These are phyloP conservation scores for Cyclostephanos tholiformis DNA, from an alignment of 108 stramenopile species.

Conservation along the genomic window DNA sequence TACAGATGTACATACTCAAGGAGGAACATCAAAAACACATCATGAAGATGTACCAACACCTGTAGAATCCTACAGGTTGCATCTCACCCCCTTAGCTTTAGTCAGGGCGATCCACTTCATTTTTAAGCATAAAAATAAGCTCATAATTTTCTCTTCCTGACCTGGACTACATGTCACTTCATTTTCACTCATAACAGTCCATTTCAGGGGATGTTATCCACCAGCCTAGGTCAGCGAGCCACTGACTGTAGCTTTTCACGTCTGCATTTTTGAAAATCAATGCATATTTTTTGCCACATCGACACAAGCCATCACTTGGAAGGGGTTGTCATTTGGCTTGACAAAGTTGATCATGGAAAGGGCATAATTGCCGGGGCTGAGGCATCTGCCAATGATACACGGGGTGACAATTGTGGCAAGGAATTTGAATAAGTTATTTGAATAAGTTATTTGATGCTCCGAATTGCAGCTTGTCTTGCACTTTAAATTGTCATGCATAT, in stretches of 20 bases:
- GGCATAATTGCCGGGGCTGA: not conserved
- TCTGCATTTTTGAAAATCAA: not conserved
- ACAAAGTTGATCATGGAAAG: conserved; percentile 23
- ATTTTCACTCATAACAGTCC: too few species aligned
- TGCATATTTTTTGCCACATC: not conserved
- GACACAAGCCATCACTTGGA: conserved; percentile 6
- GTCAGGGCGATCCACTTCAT: too few species aligned
- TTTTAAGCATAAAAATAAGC: too few species aligned
- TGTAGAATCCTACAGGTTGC: too few species aligned
- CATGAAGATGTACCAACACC: too few species aligned
- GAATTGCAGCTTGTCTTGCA: conserved; percentile 8
- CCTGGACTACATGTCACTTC: too few species aligned
- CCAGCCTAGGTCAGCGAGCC: conserved; percentile 24
- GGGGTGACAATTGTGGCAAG: conserved; percentile 11
- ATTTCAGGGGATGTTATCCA: too few species aligned
- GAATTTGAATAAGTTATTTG: too few species aligned
- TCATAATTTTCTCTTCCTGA: too few species aligned
- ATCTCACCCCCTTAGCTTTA: too few species aligned
- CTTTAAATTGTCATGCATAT: not conserved
- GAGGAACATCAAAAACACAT: too few species aligned
- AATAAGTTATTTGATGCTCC: conserved; percentile 12
- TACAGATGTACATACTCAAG: too few species aligned
- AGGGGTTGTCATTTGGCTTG: not conserved
- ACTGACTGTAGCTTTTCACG: conserved; percentile 18
- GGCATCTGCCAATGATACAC: not conserved